These are phyloP conservation scores for Teunomyces kruisii DNA, from an alignment of 805 yeast genomes.

Conservation along the genomic window DNA sequence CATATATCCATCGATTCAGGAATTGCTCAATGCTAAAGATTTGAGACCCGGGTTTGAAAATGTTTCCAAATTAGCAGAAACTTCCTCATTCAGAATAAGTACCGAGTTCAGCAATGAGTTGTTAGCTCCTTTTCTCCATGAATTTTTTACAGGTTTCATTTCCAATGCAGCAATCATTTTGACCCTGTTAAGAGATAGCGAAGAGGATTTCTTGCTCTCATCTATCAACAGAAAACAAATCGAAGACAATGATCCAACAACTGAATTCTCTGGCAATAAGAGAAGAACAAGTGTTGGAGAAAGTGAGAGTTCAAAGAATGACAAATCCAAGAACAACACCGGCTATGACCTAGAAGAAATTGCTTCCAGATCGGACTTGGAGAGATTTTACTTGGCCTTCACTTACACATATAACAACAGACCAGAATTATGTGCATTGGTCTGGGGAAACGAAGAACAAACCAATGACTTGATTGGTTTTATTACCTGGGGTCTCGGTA, in stretches of 20 bases:
- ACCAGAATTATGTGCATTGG: constrained; percentile 52
- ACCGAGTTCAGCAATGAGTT: constrained; percentile 25
- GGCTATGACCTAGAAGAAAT: constrained; percentile 57
- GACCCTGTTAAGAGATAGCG: constrained; percentile 67
- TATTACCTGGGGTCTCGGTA: constrained; percentile 81
- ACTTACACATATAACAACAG: constrained; percentile 67
- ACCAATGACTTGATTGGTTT: constrained; percentile 70
- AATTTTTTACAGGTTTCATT: constrained; percentile 55
- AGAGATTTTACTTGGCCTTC: constrained; percentile 77
- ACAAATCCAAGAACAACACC: constrained; percentile 8
- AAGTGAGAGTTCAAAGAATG: constrained; percentile 9
- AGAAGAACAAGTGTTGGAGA: neutral
- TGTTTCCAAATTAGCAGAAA: constrained; percentile 32
- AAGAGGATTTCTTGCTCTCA: constrained; percentile 69
- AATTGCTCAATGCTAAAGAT: constrained; percentile 27
- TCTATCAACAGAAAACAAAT: constrained; percentile 25
- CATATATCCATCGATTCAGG: constrained; percentile 45
- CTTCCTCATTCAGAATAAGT: constrained; percentile 17
- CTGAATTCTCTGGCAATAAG: neutral
- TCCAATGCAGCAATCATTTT: constrained; percentile 64
- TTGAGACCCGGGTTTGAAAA: constrained; percentile 24
- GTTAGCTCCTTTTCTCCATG: constrained; percentile 44
- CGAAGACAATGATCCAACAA: constrained; percentile 8
- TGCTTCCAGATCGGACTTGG: constrained; percentile 78
- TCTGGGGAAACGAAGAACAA: constrained; percentile 53